phyloP scores from a whole-genome alignment of 805 yeast species.

The Teunomyces kruisii region DNA sequence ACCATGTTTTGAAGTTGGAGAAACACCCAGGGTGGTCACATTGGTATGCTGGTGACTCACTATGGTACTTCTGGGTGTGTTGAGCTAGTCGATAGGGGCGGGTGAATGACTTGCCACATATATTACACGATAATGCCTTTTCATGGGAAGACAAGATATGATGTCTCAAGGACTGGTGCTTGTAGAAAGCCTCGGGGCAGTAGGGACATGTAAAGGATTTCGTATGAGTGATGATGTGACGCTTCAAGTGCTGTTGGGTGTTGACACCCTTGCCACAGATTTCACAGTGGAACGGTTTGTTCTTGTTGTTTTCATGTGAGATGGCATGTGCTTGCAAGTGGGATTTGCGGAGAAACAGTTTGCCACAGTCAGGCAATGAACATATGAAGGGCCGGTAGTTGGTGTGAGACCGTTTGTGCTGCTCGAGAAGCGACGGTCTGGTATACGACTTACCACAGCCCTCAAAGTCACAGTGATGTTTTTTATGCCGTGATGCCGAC shows the following conservation, averaged over 20 bases:
- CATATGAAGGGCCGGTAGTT: constrained; percentile 78
- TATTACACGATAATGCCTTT: constrained; percentile 51
- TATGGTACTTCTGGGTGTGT: constrained; percentile 69
- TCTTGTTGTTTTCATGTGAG: constrained; percentile 53
- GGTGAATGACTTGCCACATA: constrained; percentile 63
- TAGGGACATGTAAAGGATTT: constrained; percentile 62
- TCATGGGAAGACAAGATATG: constrained; percentile 69
- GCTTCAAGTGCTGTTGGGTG: constrained; percentile 72
- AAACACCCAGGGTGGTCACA: constrained; percentile 67
- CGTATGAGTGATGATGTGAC: constrained; percentile 83
- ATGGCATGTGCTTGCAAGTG: constrained; percentile 75
- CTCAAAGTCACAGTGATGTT: constrained; percentile 58
- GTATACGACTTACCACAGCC: constrained; percentile 77
- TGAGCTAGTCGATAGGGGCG: constrained; percentile 64
- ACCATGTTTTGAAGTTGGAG: constrained; percentile 64
- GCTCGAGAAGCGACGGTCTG: constrained; percentile 79
- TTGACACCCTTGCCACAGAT: constrained; percentile 81
- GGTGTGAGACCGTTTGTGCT: constrained; percentile 77
- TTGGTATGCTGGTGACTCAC: constrained; percentile 51
- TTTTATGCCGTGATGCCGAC: constrained; percentile 52
- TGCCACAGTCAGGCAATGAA: constrained; percentile 52
- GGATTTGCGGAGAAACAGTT: constrained; percentile 71
- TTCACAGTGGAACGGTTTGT: constrained; percentile 71
- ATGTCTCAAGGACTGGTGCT: constrained; percentile 71
- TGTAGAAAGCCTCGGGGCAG: constrained; percentile 69